phyloP scores from a whole-genome alignment of 495 filamentous ascomycete species.

The Aspergillus bertholletiae region DNA sequence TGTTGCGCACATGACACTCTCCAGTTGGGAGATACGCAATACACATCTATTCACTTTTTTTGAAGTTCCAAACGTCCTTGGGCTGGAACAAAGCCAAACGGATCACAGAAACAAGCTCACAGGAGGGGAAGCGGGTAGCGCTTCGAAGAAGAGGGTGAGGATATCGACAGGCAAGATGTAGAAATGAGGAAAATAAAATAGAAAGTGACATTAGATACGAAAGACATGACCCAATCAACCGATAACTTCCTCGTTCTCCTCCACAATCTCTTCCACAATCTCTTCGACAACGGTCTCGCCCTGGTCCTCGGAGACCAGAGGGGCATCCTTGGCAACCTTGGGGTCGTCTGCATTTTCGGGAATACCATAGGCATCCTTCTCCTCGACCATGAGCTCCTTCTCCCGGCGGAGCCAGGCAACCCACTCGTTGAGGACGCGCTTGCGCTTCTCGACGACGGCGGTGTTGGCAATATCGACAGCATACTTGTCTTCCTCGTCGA shows the following conservation, averaged over 20 bases:
- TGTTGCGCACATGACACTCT: slow-evolving; percentile 18
- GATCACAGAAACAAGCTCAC: slow-evolving; percentile 17
- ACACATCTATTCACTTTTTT: slow-evolving; percentile 28
- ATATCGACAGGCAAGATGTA: slow-evolving; percentile 19
- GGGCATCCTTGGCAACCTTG: slow-evolving; percentile 50
- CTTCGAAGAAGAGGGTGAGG: slow-evolving; percentile 14
- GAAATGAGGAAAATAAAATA: slow-evolving; percentile 25
- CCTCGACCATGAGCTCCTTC: slow-evolving; percentile 68
- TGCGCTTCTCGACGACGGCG: slow-evolving; percentile 83
- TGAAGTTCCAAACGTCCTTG: slow-evolving; percentile 13
- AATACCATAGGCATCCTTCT: slow-evolving; percentile 64
- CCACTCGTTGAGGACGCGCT: slow-evolving; percentile 86
- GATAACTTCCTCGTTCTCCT: slow-evolving; percentile 84
- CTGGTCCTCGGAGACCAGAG: slow-evolving; percentile 46
- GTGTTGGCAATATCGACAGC: slow-evolving; percentile 89
- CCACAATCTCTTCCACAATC: slow-evolving; percentile 90
- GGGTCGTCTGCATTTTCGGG: slow-evolving; percentile 57
- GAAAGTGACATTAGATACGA: slow-evolving; percentile 41
- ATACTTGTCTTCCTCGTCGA: slow-evolving; percentile 92
- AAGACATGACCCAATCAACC: slow-evolving; percentile 34
- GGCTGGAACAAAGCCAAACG: slow-evolving; percentile 18
- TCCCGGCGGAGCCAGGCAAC: slow-evolving; percentile 73
- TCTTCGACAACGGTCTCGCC: slow-evolving; percentile 78
- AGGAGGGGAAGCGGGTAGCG: slow-evolving; percentile 7
- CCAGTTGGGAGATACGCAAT: slow-evolving; percentile 21